Evolutionary conservation across 208 protist species (phyloP).

Genomic region (Leishmania major): DNA sequence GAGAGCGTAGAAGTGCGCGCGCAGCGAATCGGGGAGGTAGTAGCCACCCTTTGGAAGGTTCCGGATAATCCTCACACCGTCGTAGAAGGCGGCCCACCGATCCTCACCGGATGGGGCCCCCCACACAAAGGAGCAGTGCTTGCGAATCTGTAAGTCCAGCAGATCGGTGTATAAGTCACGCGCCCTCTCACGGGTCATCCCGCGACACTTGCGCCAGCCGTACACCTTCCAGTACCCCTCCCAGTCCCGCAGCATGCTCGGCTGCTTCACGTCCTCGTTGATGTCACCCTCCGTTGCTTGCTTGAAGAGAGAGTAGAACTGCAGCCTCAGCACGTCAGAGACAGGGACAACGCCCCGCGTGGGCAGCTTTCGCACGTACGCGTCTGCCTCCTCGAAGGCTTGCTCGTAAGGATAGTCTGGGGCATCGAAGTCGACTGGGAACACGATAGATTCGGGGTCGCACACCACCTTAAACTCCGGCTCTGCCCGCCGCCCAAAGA

Average conservation of each 20-base stretch:
- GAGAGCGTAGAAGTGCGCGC: slow-evolving; percentile 83
- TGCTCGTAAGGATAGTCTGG: slow-evolving; percentile 31
- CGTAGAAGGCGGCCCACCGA: slow-evolving; percentile 53
- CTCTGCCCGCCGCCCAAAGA: slow-evolving; percentile 18
- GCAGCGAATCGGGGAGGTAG: slow-evolving; percentile 75
- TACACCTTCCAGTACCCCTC: slow-evolving; percentile 91
- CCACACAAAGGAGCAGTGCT: slow-evolving; percentile 35
- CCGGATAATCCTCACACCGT: slow-evolving; percentile 52
- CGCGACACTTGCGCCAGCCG: slow-evolving; percentile 86
- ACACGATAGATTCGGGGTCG: slow-evolving; percentile 27
- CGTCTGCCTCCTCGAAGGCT: slow-evolving; percentile 57
- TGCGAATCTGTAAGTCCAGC: slow-evolving; percentile 33
- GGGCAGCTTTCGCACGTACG: slow-evolving; percentile 67
- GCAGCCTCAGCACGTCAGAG: slow-evolving; percentile 82
- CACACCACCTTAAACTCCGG: slow-evolving; percentile 30
- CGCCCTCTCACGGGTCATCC: slow-evolving; percentile 85
- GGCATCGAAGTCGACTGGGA: slow-evolving; percentile 38
- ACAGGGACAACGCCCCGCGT: slow-evolving; percentile 69
- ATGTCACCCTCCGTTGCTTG: slow-evolving; percentile 86
- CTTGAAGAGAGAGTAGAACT: slow-evolving; percentile 90
- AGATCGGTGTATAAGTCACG: slow-evolving; percentile 85
- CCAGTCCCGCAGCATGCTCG: slow-evolving; percentile 41
- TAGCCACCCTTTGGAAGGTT: slow-evolving; percentile 58
- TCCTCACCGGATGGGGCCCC: slow-evolving; percentile 26
- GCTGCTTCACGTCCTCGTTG: slow-evolving; percentile 64